Percentiles rank a stretch among this genome's conserved stretches.
These are phyloP conservation scores for Fomitiporia mediterranea DNA, from an alignment of 1,284 basidiomycete species.

Conservation along the genomic window DNA sequence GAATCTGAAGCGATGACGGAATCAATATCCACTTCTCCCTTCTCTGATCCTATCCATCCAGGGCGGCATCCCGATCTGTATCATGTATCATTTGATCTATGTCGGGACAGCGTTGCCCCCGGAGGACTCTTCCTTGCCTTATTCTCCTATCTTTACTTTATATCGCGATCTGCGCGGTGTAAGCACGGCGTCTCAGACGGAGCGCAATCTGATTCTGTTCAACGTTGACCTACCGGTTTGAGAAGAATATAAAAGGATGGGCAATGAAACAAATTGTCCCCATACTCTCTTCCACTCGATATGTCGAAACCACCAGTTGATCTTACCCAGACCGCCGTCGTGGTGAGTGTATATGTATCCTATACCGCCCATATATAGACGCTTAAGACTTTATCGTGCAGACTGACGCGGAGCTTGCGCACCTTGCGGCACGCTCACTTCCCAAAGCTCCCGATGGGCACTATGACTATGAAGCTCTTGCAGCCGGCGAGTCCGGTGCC, in stretches of 20 bases:
- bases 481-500: slow-evolving; percentile 12
- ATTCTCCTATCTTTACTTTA: no score
- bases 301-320: slow-evolving; percentile 6
- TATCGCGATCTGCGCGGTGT: no score
- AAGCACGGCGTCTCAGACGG: no score
- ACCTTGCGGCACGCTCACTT: slow-evolving; percentile 8
- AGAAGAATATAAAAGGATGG: not conserved
- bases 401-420: slow-evolving; percentile 15
- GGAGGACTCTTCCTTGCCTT: no score
- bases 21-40: no score
- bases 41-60: no score
- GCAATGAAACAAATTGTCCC: not conserved
- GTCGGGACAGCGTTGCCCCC: no score
- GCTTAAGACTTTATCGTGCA: not conserved
- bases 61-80: no score
- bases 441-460: slow-evolving; percentile 21
- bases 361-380: not conserved
- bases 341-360: not conserved
- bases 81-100: no score
- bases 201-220: no score
- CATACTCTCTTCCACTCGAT: not conserved
- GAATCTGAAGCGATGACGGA: no score
- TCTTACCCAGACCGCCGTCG: slow-evolving; percentile 9
- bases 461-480: slow-evolving; percentile 21
- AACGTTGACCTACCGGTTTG: no score